phyloP scores from a whole-genome alignment of 768 basidiomycete genomes.

The Ramaria sp. region DNA sequence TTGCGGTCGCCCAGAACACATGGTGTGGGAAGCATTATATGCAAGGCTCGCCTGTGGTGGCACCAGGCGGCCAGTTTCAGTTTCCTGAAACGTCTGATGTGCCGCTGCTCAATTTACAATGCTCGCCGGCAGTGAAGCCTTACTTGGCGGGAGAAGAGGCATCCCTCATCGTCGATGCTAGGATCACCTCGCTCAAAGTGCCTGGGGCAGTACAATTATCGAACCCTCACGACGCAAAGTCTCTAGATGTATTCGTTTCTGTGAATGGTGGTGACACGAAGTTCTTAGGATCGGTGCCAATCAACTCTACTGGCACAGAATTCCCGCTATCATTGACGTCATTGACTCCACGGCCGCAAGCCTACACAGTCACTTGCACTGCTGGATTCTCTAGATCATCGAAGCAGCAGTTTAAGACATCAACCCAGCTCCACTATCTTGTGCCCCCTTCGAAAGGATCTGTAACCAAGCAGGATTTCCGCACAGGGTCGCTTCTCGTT shows the following conservation, averaged over 20 bases:
- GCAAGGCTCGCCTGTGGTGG: slow-evolving; percentile 27
- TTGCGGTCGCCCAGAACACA: slow-evolving; percentile 2
- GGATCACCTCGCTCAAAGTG: slow-evolving; percentile 37
- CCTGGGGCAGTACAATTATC: slow-evolving; percentile 34
- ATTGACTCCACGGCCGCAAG: slow-evolving; percentile 28
- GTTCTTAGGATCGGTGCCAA: slow-evolving; percentile 32
- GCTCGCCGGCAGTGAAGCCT: slow-evolving; percentile 46
- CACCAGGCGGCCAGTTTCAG: slow-evolving; percentile 42
- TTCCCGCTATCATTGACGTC: slow-evolving; percentile 37
- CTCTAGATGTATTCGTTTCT: slow-evolving; percentile 23
- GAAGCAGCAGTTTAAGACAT: slow-evolving; percentile 32
- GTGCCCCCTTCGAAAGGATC: slow-evolving; percentile 23
- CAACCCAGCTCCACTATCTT: slow-evolving; percentile 26
- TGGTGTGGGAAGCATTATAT: slow-evolving; percentile 50
- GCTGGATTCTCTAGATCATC: slow-evolving; percentile 11
- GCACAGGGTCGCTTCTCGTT: slow-evolving; percentile 16
- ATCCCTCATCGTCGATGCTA: slow-evolving; percentile 41
- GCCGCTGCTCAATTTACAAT: slow-evolving; percentile 46
- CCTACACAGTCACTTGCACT: slow-evolving; percentile 25
- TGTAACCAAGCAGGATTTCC: slow-evolving; percentile 20
- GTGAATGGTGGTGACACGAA: slow-evolving; percentile 35
- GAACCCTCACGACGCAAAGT: slow-evolving; percentile 14
- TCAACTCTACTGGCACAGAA: slow-evolving; percentile 40
- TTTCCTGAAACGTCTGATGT: slow-evolving; percentile 24
- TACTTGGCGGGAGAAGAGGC: slow-evolving; percentile 47